Evolutionary conservation across 106 monocot genomes (phyloP).

Genomic region (Amphibolis antarctica): DNA sequence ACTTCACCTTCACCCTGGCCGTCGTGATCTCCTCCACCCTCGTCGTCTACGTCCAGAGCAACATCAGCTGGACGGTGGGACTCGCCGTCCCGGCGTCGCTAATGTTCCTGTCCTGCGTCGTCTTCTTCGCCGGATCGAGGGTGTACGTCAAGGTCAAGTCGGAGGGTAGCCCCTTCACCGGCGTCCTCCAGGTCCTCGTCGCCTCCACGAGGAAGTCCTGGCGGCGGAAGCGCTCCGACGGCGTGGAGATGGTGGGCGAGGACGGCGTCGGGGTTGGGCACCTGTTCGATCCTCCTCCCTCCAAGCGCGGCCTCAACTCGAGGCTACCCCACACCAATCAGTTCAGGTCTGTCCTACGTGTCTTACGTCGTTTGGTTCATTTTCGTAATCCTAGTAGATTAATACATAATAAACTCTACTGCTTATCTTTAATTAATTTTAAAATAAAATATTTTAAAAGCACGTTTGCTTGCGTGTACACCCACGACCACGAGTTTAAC

Average conservation of each 20-base stretch:
- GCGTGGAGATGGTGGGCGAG: neutral
- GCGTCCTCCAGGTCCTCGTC: conserved; percentile 14
- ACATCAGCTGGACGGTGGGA: conserved; percentile 58
- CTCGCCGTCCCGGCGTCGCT: conserved; percentile 42
- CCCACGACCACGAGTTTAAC: too few relatives aligned
- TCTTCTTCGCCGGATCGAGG: conserved; percentile 36
- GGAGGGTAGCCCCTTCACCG: conserved; percentile 24
- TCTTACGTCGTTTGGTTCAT: too few relatives aligned
- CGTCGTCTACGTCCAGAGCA: conserved; percentile 71
- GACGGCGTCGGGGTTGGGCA: neutral
- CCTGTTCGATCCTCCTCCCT: neutral
- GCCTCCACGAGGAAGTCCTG: conserved; percentile 11
- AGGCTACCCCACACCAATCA: conserved; percentile 10
- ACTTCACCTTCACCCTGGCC: conserved; percentile 63
- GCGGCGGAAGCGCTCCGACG: neutral
- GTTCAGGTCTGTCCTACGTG: conserved; percentile 14
- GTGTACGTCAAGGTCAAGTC: conserved; percentile 30
- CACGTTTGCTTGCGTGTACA: too few relatives aligned
- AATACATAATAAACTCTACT: too few relatives aligned
- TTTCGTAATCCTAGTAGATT: too few relatives aligned
- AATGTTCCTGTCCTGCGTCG: conserved; percentile 48
- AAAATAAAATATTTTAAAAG: too few relatives aligned
- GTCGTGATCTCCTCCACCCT: conserved; percentile 52
- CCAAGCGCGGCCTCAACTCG: neutral
- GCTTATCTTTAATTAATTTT: too few relatives aligned